A percentile compares a stretch with the other conserved stretches of the same genome.
Conservation (phyloP, 306 rosid genomes). For the Castanospermum australe region DNA sequence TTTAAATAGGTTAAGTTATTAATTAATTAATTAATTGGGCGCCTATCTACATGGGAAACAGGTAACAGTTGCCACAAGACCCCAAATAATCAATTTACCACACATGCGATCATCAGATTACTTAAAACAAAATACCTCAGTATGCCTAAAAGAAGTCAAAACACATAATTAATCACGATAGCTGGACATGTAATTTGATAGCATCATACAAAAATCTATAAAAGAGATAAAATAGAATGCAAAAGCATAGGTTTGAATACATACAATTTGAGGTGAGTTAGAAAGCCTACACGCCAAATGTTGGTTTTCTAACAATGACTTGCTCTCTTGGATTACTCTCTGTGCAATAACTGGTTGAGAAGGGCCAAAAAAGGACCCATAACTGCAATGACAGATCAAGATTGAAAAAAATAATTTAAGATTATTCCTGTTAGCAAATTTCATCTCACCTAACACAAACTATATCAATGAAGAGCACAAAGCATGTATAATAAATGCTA, state of each 20-base stretch:
- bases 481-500: neutral
- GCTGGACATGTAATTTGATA: neutral
- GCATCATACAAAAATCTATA: neutral
- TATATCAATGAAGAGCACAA: neutral
- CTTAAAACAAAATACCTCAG: neutral
- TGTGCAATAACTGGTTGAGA: constrained; percentile 81
- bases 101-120: neutral
- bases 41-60: neutral
- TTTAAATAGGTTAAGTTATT: neutral
- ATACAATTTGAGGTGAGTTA: constrained; percentile 51
- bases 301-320: constrained; percentile 71
- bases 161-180: neutral
- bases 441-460: neutral
- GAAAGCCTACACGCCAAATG: constrained; percentile 61
- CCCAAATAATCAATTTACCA: neutral
- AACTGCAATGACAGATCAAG: constrained; percentile 55
- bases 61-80: neutral
- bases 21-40: neutral
- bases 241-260: constrained; percentile 21
- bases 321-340: constrained; percentile 95
- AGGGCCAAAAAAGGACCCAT: constrained; percentile 90
- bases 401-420: constrained; percentile 16
- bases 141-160: neutral
- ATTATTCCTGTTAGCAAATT: constrained; percentile 11
- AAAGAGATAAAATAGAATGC: neutral